phyloP scores from a whole-genome alignment of 164 flowering plant genomes.

The Chimonanthus praecox region DNA sequence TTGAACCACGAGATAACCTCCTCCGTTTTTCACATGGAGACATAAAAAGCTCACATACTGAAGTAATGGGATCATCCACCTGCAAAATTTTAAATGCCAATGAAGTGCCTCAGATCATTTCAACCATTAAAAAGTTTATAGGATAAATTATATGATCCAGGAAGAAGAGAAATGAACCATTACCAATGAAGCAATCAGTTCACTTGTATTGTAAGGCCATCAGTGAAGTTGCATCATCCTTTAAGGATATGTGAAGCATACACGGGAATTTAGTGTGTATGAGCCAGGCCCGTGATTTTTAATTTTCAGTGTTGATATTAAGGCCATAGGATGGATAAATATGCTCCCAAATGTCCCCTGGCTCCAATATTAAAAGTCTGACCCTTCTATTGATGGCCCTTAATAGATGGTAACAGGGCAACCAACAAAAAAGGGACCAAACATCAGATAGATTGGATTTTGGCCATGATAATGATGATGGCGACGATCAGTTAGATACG shows the following conservation, averaged over 20 bases:
- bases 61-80: conserved; percentile 78
- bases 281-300: neutral
- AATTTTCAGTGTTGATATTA: neutral
- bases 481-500: neutral
- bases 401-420: neutral
- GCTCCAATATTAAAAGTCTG: neutral
- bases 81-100: conserved; percentile 20
- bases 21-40: conserved; percentile 52
- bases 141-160: neutral
- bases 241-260: too few species aligned
- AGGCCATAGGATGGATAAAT: neutral
- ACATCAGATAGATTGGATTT: neutral
- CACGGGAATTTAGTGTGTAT: neutral
- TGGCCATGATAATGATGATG: too few species aligned
- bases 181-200: too few species aligned
- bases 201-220: too few species aligned
- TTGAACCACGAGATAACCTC: conserved; percentile 24
- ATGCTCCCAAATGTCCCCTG: neutral
- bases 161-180: neutral
- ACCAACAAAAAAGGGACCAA: neutral
- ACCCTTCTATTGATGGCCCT: neutral
- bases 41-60: conserved; percentile 60
- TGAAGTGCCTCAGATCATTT: neutral
- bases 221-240: neutral
- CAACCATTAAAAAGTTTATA: neutral